These are phyloP conservation scores for Fusarium incarnatum DNA, from an alignment of 2,329 filamentous ascomycete species.

Conservation along the genomic window DNA sequence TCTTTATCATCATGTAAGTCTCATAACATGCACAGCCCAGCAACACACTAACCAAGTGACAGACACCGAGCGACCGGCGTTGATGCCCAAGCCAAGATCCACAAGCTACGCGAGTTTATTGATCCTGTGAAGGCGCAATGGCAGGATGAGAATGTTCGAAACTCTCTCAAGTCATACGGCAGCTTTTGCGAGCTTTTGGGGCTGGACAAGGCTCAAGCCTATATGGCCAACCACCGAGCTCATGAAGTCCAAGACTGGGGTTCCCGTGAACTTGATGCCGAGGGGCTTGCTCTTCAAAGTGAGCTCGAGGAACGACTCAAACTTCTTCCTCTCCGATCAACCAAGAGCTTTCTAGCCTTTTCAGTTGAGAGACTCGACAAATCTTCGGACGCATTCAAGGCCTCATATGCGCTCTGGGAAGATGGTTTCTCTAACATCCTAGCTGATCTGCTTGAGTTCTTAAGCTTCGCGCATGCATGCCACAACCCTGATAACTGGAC, in stretches of 20 bases:
- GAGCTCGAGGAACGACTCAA: conserved; percentile 82
- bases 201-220: conserved; percentile 82
- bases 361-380: conserved; percentile 91
- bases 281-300: conserved; percentile 82
- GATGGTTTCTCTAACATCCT: conserved; percentile 84
- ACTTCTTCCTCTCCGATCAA: conserved; percentile 83
- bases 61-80: conserved; percentile 85
- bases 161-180: conserved; percentile 77
- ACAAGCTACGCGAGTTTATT: conserved; percentile 80
- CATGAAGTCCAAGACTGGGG: conserved; percentile 87
- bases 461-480: conserved; percentile 91
- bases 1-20: conserved; percentile 88
- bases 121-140: conserved; percentile 85
- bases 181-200: conserved; percentile 85
- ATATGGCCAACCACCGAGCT: conserved; percentile 78
- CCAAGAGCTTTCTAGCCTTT: conserved; percentile 91
- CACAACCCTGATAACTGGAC: conserved; percentile 89
- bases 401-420: conserved; percentile 85
- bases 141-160: conserved; percentile 76
- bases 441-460: conserved; percentile 85
- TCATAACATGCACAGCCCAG: background rate
- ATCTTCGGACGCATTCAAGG: conserved; percentile 76
- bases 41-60: conserved; percentile 13
- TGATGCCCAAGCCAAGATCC: conserved; percentile 75
- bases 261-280: conserved; percentile 77